These are phyloP conservation scores for Termitomyces sp. DNA, from an alignment of 768 basidiomycete species.

Conservation along the genomic window DNA sequence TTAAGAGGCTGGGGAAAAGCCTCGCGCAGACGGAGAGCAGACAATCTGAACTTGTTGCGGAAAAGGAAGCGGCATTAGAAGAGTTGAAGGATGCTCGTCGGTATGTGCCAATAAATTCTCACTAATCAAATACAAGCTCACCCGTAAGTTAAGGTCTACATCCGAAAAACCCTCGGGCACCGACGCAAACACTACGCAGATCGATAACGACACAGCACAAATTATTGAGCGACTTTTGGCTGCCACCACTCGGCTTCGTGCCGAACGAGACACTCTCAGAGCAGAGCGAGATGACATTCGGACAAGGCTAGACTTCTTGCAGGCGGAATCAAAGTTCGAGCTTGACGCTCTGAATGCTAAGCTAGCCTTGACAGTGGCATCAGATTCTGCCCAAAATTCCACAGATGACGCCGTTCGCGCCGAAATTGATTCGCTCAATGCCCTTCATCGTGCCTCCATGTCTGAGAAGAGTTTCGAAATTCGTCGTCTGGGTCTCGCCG, in stretches of 20 bases:
- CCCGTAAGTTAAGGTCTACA: neutral
- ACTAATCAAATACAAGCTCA: neutral
- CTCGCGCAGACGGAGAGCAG: slow-evolving; percentile 39
- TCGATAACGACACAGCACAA: slow-evolving; percentile 32
- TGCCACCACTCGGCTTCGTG: slow-evolving; percentile 66
- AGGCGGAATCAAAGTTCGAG: slow-evolving; percentile 64
- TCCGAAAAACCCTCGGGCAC: neutral
- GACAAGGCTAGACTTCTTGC: slow-evolving; percentile 65
- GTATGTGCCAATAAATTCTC: slow-evolving; percentile 1
- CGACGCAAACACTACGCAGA: neutral
- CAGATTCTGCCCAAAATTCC: slow-evolving; percentile 21
- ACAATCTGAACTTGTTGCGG: slow-evolving; percentile 45
- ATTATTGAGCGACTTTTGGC: slow-evolving; percentile 56
- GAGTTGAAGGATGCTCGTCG: slow-evolving; percentile 36
- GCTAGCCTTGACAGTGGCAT: slow-evolving; percentile 29
- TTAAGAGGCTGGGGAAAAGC: slow-evolving; percentile 39
- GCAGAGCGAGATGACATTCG: slow-evolving; percentile 61
- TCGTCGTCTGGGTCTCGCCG: slow-evolving; percentile 31
- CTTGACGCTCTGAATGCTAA: slow-evolving; percentile 58
- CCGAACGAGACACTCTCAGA: slow-evolving; percentile 57
- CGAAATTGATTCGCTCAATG: slow-evolving; percentile 30
- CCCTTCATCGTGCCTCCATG: slow-evolving; percentile 21
- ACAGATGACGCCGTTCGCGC: slow-evolving; percentile 23
- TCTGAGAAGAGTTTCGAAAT: slow-evolving; percentile 29
- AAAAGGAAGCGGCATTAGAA: slow-evolving; percentile 51